These are phyloP conservation scores for Leucoagaricus sp. DNA, from an alignment of 1,284 basidiomycete genomes.

Conservation along the genomic window DNA sequence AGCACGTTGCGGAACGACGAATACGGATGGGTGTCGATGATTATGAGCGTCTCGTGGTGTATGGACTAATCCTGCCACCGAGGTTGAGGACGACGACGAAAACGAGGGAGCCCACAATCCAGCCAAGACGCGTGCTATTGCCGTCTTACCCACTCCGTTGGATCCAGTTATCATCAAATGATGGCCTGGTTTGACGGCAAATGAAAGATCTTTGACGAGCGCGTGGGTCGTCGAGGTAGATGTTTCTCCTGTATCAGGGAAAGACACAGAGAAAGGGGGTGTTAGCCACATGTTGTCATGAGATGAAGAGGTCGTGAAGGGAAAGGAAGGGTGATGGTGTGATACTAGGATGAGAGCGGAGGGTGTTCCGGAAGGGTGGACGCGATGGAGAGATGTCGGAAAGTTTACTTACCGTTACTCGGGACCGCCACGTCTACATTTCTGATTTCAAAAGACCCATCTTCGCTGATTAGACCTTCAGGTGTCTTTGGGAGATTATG, in stretches of 20 bases:
- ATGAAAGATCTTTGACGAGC: constrained; percentile 73
- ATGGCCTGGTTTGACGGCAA: constrained; percentile 77
- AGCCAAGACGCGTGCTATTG: constrained; percentile 88
- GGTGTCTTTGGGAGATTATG: constrained; percentile 69
- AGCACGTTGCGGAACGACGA: constrained; percentile 91
- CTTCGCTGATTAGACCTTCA: constrained; percentile 26
- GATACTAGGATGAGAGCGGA: background rate
- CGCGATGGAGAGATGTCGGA: background rate
- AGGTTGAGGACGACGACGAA: no score
- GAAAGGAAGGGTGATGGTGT: no score
- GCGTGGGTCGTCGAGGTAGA: constrained; percentile 24
- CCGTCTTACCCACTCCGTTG: constrained; percentile 93
- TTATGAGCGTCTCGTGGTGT: constrained; percentile 14
- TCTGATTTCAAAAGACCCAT: constrained; percentile 54
- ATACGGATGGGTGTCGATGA: constrained; percentile 52
- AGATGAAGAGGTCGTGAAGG: no score
- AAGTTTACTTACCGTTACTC: constrained; percentile 20
- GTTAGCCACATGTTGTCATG: no score
- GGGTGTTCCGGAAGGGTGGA: background rate
- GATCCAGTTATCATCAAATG: constrained; percentile 95
- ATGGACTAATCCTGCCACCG: no score
- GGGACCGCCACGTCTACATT: constrained; percentile 81
- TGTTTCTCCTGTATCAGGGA: constrained; percentile 12
- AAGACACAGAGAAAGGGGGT: no score
- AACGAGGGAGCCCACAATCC: constrained; percentile 73